These are phyloP conservation scores for Coprinopsis marcescibilis DNA, from an alignment of 768 basidiomycete species.

Conservation along the genomic window DNA sequence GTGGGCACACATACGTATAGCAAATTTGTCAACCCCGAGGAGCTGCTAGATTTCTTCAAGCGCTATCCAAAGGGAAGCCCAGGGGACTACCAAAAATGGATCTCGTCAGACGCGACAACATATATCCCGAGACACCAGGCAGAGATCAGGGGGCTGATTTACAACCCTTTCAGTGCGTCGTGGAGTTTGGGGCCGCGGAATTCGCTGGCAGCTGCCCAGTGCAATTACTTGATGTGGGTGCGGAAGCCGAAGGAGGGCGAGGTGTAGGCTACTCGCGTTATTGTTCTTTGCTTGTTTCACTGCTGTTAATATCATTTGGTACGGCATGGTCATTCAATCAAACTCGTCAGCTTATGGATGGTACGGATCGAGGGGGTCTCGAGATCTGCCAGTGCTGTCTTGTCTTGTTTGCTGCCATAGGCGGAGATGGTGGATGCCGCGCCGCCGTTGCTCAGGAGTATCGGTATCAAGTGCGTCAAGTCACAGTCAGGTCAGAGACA, in stretches of 20 bases:
- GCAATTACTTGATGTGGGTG: conserved; percentile 89
- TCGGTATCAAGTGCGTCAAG: too few relatives aligned
- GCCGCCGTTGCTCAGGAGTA: too few relatives aligned
- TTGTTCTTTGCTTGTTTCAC: too few relatives aligned
- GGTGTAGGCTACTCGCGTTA: background rate
- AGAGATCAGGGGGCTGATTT: conserved; percentile 75
- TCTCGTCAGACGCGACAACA: conserved; percentile 39
- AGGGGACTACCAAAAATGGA: conserved; percentile 40
- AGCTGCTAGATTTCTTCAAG: conserved; percentile 80
- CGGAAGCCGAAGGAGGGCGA: conserved; percentile 45
- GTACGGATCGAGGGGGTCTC: too few relatives aligned
- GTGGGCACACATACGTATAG: conserved; percentile 87
- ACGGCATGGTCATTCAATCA: too few relatives aligned
- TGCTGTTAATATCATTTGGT: too few relatives aligned
- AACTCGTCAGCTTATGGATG: too few relatives aligned
- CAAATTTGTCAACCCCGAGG: conserved; percentile 85
- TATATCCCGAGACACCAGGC: conserved; percentile 60
- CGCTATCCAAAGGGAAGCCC: conserved; percentile 34
- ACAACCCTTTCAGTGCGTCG: conserved; percentile 60
- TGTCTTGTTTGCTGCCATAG: too few relatives aligned
- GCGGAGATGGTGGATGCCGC: too few relatives aligned
- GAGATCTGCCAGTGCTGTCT: too few relatives aligned
- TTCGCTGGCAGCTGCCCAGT: conserved; percentile 48
- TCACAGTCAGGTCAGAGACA: too few relatives aligned
- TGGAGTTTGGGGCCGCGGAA: conserved; percentile 67